Conservation (phyloP, 176 grass and related monocot genomes). For the Hordeum marinum region DNA sequence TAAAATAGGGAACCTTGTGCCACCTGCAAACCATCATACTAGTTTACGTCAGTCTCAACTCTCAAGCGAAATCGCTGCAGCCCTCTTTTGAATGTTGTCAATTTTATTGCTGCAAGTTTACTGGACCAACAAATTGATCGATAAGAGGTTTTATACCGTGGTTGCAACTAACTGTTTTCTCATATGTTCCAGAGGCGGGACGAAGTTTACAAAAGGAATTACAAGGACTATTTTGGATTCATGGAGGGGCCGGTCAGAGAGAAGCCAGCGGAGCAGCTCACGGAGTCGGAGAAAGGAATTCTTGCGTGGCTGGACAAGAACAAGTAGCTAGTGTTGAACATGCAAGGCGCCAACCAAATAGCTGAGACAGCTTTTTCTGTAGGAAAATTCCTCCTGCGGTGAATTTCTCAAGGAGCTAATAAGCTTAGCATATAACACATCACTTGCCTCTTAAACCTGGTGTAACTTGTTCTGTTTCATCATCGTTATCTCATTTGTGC, state of each 20-base stretch:
- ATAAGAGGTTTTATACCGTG: neutral
- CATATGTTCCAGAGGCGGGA: conserved; percentile 55
- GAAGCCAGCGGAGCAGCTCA: conserved; percentile 57
- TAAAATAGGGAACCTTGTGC: neutral
- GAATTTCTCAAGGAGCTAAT: neutral
- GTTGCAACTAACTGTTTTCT: neutral
- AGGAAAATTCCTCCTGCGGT: neutral
- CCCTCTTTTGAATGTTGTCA: neutral
- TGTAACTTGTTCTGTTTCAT: neutral
- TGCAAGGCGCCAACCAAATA: neutral
- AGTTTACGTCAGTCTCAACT: too few relatives aligned
- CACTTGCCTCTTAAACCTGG: neutral
- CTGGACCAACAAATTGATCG: neutral
- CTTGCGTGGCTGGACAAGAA: conserved; percentile 91
- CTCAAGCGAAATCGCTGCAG: neutral
- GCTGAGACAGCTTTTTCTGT: neutral
- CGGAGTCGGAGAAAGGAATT: conserved; percentile 78
- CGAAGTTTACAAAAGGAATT: conserved; percentile 77
- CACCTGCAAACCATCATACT: neutral
- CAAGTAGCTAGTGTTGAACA: conserved; percentile 4
- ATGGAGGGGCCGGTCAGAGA: conserved; percentile 59
- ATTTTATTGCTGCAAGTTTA: neutral
- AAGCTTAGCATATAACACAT: neutral
- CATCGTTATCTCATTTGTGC: neutral
- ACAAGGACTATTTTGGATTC: conserved; percentile 83